Conservation (phyloP, 2,329 filamentous ascomycete species). For the Aspergillus sp. region DNA sequence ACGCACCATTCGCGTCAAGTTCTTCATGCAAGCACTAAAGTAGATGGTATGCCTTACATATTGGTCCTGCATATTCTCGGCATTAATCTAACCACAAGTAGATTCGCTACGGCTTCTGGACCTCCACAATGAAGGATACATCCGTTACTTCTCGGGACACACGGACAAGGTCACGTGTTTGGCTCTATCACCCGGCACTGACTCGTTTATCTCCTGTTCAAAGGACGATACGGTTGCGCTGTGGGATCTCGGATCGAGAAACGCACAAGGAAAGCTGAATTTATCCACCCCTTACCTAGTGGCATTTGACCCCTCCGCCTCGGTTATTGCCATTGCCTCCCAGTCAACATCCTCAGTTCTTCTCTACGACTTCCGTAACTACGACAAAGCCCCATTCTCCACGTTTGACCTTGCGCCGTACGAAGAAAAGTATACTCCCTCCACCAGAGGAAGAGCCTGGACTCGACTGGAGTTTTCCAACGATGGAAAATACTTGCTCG, state of each 20-base stretch:
- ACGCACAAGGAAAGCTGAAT: constrained; percentile 75
- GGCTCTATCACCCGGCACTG: constrained; percentile 77
- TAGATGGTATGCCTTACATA: constrained; percentile 63
- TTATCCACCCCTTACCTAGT: constrained; percentile 78
- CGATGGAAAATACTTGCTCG: constrained; percentile 80
- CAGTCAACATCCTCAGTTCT: constrained; percentile 75
- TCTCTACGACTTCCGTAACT: constrained; percentile 91
- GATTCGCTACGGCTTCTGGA: constrained; percentile 81
- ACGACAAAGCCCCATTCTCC: constrained; percentile 84
- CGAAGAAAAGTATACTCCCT: constrained; percentile 54
- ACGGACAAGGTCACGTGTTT: constrained; percentile 79
- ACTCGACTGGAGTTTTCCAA: constrained; percentile 94
- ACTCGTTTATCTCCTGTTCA: constrained; percentile 89
- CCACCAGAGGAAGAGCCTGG: constrained; percentile 60
- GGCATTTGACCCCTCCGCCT: constrained; percentile 88
- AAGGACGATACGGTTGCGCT: constrained; percentile 87
- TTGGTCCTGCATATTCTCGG: background rate
- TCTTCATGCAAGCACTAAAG: constrained; percentile 92
- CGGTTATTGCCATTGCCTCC: constrained; percentile 85
- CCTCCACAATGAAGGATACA: constrained; percentile 90
- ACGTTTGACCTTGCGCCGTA: constrained; percentile 70
- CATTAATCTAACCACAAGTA: constrained; percentile 12
- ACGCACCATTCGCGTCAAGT: constrained; percentile 89
- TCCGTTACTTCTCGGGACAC: constrained; percentile 94
- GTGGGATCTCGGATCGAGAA: constrained; percentile 81